Evolutionary conservation across 2,329 filamentous ascomycete species (phyloP).

Genomic region (Colletotrichum orbiculare): DNA sequence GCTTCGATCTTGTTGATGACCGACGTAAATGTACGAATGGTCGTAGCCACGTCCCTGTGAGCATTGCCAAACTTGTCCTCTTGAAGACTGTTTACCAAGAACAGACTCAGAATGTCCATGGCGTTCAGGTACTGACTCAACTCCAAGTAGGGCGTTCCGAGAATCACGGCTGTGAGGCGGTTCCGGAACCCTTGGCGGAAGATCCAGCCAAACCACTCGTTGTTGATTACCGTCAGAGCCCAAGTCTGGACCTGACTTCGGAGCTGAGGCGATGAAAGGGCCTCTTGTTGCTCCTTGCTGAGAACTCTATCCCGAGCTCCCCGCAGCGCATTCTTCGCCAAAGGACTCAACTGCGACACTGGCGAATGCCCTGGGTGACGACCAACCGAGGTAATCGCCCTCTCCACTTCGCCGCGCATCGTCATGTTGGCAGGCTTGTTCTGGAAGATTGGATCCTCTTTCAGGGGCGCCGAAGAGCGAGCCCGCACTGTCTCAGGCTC

Average conservation of each 20-base stretch:
- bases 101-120: constrained; percentile 73
- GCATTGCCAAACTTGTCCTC: constrained; percentile 90
- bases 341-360: constrained; percentile 59
- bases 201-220: constrained; percentile 69
- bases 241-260: constrained; percentile 60
- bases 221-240: constrained; percentile 56
- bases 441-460: constrained; percentile 58
- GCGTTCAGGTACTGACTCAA: constrained; percentile 77
- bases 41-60: constrained; percentile 79
- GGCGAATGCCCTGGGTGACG: constrained; percentile 61
- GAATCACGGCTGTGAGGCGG: constrained; percentile 73
- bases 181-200: constrained; percentile 78
- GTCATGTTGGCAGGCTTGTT: constrained; percentile 49
- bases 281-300: constrained; percentile 65
- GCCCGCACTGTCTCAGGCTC: constrained; percentile 47
- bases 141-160: constrained; percentile 80
- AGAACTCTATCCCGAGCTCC: constrained; percentile 61
- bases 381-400: constrained; percentile 55
- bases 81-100: constrained; percentile 78
- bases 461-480: constrained; percentile 53
- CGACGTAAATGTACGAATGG: constrained; percentile 78
- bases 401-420: constrained; percentile 58
- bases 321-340: constrained; percentile 61
- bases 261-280: constrained; percentile 61
- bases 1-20: constrained; percentile 76